Conservation (phyloP, 352 stramenopile species). For the Globisporangium megalacanthum region DNA sequence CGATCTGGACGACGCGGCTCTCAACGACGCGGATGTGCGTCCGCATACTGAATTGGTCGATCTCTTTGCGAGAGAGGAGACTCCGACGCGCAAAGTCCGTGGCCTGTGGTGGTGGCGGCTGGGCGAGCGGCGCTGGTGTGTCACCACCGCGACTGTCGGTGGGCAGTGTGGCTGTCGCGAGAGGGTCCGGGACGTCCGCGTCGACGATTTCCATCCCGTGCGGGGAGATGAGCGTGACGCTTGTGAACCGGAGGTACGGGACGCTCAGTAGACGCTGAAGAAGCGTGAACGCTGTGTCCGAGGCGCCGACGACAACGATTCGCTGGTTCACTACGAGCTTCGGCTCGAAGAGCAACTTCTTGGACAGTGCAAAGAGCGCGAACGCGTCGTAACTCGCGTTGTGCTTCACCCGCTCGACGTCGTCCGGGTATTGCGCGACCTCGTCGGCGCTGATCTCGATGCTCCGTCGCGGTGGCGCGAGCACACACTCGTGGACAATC, state of each 20-base stretch:
- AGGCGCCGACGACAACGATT: slow-evolving; percentile 83
- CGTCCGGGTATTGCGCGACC: slow-evolving; percentile 41
- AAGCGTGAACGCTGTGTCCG: slow-evolving; percentile 70
- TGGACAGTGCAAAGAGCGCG: slow-evolving; percentile 83
- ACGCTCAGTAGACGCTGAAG: slow-evolving; percentile 69
- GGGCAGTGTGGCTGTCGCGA: background rate
- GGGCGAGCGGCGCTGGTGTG: background rate
- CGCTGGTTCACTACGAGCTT: slow-evolving; percentile 81
- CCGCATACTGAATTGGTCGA: slow-evolving; percentile 54
- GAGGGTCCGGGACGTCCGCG: slow-evolving; percentile 13
- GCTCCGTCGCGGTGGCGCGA: slow-evolving; percentile 49
- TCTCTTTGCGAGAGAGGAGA: slow-evolving; percentile 28
- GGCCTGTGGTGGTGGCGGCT: slow-evolving; percentile 9
- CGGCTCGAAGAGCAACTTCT: slow-evolving; percentile 79
- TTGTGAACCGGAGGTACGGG: slow-evolving; percentile 84
- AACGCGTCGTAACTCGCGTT: slow-evolving; percentile 26
- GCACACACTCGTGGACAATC: slow-evolving; percentile 51
- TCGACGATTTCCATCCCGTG: slow-evolving; percentile 46
- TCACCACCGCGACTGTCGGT: background rate
- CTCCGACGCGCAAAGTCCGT: slow-evolving; percentile 51
- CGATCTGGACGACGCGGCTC: slow-evolving; percentile 62
- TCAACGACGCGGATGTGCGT: slow-evolving; percentile 59
- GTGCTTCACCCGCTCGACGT: slow-evolving; percentile 21
- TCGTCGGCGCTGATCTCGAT: slow-evolving; percentile 39
- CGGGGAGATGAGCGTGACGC: slow-evolving; percentile 81